Base-by-base conservation (phyloP, 208 protist genomes). In the Crithidia thermophila region DNA sequence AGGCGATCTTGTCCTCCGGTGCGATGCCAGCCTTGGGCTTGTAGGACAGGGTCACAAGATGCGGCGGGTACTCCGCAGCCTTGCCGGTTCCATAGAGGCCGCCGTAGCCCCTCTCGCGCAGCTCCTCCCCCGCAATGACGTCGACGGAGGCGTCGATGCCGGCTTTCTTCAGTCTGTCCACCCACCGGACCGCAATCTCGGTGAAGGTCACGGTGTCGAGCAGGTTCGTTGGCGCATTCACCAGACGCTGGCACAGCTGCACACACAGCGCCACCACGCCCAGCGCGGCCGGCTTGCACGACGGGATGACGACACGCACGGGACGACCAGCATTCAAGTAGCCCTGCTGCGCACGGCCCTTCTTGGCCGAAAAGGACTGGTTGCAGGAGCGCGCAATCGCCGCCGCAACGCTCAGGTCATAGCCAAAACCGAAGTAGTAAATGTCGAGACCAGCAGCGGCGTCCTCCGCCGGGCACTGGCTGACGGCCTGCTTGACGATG, bases 141-240 rank as follows among this genome's bases (percentile, higher is more conserved):
- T 84, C 55, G 0, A 77, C 72, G 9, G 45, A 52, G 27, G 88
- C 86, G 27, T 81, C 43, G 25, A 49, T 8, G 6, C 82, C 76
- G 25, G 56, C 39, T 42, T 11, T 49, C 40, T 75, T 55, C 61
- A 93, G 71, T 56, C 82, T 77, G 5, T 47, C 76, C 0, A 72
- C 46, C 56, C 78, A 83, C 13, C 75, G 66, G 13, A 53, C 57
- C 31, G 81, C 86, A 63, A 97, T 92, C 62, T 90, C 82, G 8
- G 88, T 65, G 57, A 94, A 97, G 20, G 87, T 93, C 28, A 77
- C 78, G 27, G 92, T 95, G 65, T 95, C 87, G 18, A 97, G 81
- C 33, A 94, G 63, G 72, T 88, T 91, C 28, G 90, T 84, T 10
- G 92, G 90, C 11, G 90, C 83, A 37, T 97, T 86, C 49, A 95